phyloP scores from a whole-genome alignment of 208 protist genomes.

The Wallacemonas sp. region DNA sequence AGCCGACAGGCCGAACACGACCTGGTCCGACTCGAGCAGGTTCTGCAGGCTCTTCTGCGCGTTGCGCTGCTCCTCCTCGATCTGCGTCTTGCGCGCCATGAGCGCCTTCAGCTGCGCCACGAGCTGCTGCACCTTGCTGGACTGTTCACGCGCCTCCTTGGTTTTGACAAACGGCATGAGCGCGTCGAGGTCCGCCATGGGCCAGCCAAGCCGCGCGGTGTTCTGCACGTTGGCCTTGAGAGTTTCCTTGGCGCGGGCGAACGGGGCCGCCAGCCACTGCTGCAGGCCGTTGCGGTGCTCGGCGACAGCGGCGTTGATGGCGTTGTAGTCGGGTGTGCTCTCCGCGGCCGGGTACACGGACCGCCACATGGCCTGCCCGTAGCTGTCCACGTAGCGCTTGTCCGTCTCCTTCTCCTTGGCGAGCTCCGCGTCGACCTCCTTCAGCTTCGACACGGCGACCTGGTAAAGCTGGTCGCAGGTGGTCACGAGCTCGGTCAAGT shows the following conservation, averaged over 20 bases:
- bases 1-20: conserved; percentile 67
- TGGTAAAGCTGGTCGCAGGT: conserved; percentile 57
- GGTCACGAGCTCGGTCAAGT: conserved; percentile 54
- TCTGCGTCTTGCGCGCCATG: conserved; percentile 33
- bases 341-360: conserved; percentile 36
- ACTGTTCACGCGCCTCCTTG: conserved; percentile 64
- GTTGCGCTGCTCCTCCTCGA: conserved; percentile 41
- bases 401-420: conserved; percentile 58
- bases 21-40: conserved; percentile 71
- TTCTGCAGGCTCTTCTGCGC: conserved; percentile 50
- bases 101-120: conserved; percentile 61
- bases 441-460: conserved; percentile 46
- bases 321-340: conserved; percentile 58
- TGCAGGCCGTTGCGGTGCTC: conserved; percentile 58
- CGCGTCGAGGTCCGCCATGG: conserved; percentile 71
- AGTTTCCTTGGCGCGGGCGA: conserved; percentile 42
- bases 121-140: conserved; percentile 48
- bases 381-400: conserved; percentile 46
- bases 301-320: conserved; percentile 46
- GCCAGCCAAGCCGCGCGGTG: conserved; percentile 72
- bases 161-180: conserved; percentile 83
- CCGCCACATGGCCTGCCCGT: conserved; percentile 85
- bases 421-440: conserved; percentile 57
- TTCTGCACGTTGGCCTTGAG: conserved; percentile 56
- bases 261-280: conserved; percentile 49